Evolutionary conservation across 495 filamentous ascomycete genomes (phyloP), one percentile per base, ranked within the genome.

Genomic region (Trichoderma reesei): DNA sequence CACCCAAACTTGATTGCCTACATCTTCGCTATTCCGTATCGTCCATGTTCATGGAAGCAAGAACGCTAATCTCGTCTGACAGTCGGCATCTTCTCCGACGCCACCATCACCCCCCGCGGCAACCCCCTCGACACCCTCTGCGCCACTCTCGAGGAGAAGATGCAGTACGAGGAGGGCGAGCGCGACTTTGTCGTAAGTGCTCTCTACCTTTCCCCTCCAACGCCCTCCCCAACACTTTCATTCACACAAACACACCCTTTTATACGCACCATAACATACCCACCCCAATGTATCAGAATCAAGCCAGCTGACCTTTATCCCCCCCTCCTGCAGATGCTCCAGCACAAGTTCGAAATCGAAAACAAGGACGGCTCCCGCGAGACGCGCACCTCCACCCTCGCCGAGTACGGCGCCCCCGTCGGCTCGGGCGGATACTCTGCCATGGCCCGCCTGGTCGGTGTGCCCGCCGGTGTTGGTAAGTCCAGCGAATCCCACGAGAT

Each of bases 281-380:
- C n/a, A n/a, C n/a, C n/a, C n/a, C n/a, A n/a, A n/a, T n/a, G n/a
- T n/a, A n/a, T n/a, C n/a, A n/a, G n/a, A n/a, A 39, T 10, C 5
- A 39, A 4, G 37, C 5, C 7, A 46, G 4, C 42, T 39, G 3
- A 18, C 56, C 63, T 44, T 54, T 36, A 60, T 39, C 18, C 41
- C 14, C 36, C 41, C 14, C 36, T 14, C 48, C 56, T 41, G n/a
- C n/a, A 51, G 60, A 87, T 91, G 81, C 83, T 94, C 33, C 91
- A 95, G 78, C 94, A 98, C 83, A 91, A 88, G 73, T 97, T 96
- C 73, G 88, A 87, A 73, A 90, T 97, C 69, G 89, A 96, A 81
- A 75, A 87, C 72, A 84, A 85, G 72, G 90, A 96, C 70, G 77
- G 78, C 63, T 74, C 71, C 63, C 77, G 85, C 72, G 88, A 96